Evolutionary conservation across 495 filamentous ascomycete genomes (phyloP).

Genomic region (Rhizodiscina lignyota): DNA sequence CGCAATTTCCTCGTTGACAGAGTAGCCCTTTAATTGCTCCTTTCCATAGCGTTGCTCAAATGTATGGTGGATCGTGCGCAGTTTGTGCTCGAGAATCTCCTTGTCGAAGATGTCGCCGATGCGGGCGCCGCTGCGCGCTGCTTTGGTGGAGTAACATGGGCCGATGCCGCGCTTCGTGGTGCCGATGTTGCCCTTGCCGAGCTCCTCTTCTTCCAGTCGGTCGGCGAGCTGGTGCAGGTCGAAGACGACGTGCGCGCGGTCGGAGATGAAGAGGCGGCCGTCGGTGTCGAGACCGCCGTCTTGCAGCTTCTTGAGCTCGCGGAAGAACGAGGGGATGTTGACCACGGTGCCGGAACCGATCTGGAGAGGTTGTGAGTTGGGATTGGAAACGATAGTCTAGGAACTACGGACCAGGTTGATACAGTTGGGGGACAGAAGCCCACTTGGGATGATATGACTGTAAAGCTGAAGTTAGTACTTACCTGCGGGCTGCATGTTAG

Average conservation of each 20-base stretch:
- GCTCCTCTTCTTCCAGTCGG: constrained; percentile 41
- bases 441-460: constrained; percentile 32
- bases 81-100: constrained; percentile 53
- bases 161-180: constrained; percentile 35
- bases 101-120: constrained; percentile 63
- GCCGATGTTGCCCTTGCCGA: constrained; percentile 40
- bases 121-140: constrained; percentile 54
- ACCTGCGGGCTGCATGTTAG: constrained; percentile 50
- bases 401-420: constrained; percentile 48
- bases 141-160: constrained; percentile 71
- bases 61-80: constrained; percentile 45
- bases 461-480: constrained; percentile 4
- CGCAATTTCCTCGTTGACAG: constrained; percentile 64
- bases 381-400: background rate
- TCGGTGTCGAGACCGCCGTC: constrained; percentile 52
- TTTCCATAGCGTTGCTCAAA: constrained; percentile 64
- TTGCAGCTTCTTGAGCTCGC: constrained; percentile 57
- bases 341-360: constrained; percentile 65
- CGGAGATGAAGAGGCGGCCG: constrained; percentile 59
- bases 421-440: constrained; percentile 59
- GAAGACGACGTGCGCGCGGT: constrained; percentile 67
- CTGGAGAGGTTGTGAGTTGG: background rate
- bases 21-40: constrained; percentile 46
- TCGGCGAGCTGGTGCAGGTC: constrained; percentile 72
- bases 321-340: constrained; percentile 76